Base-by-base conservation (phyloP, 345 rosid genomes). In the Ailanthus altissimus region DNA sequence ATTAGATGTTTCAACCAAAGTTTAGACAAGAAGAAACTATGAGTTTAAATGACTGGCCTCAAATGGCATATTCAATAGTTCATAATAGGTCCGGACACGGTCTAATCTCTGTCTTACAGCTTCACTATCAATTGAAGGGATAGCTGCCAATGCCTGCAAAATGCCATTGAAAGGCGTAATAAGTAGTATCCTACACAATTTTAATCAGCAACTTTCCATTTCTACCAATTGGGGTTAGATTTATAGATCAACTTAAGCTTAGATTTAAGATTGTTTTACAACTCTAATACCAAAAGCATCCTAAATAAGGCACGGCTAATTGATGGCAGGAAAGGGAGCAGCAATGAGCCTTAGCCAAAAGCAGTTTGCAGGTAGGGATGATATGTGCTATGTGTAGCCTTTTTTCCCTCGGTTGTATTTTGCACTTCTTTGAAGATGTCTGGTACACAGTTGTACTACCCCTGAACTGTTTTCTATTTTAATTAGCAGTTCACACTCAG, bases 51-150 rank as follows among this genome's bases (percentile, higher is more conserved):
- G 74, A 61, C 92, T 88, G 87, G 87, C 99, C 93, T 97, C 99
- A 79, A 82, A 94, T 78, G 97, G 97, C 98, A 97, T 92, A 84
- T 97, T 97, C 74, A 97, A 75, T 60, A 97, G 90, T 79, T 97
- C 99, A 50, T 84, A 97, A 81, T 92, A 97, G 65, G 93, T 88
- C 23, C 98, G 92, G 73, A 97, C 98, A 77, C 81, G 93, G 80
- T 97, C 98, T 70, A 97, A 78, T 82, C 83, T 91, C 82, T 88
- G 91, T 75, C 85, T 95, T 64, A 94, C 94, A 63, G 84, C 80
- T 77, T 91, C 90, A 69, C 94, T 86, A 69, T 94, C 92, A 59
- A 94, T 87, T 49, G 93, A 91, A 60, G 99, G 94, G 79, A 97
- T 91, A 72, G 95, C 97, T 69, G 97, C 90, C 77, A 94, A 89